phyloP scores from a whole-genome alignment of 2,329 filamentous ascomycete genomes.

The Sarocladium kiliense region DNA sequence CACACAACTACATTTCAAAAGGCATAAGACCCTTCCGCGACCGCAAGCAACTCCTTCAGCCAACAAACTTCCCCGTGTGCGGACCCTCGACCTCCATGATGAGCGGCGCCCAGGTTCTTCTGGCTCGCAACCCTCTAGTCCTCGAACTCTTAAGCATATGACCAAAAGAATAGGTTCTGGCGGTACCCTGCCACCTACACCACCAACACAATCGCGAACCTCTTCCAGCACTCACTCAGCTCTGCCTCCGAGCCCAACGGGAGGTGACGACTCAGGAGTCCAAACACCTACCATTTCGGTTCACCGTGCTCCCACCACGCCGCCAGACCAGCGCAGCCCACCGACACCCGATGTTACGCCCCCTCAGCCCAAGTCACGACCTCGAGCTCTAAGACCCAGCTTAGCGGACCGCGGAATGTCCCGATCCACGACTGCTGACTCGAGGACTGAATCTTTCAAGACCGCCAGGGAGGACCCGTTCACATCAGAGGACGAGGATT shows the following conservation, averaged over 20 bases:
- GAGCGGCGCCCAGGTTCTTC: constrained; percentile 19
- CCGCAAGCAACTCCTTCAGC: constrained; percentile 23
- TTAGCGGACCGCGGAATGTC: constrained; percentile 44
- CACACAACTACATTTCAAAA: constrained; percentile 37
- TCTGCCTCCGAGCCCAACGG: constrained; percentile 35
- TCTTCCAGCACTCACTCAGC: constrained; percentile 48
- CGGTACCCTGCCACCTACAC: constrained; percentile 55
- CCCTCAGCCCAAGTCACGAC: constrained; percentile 44
- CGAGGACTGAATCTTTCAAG: constrained; percentile 64
- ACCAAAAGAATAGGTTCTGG: constrained; percentile 36
- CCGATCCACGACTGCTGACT: constrained; percentile 52
- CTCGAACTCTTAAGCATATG: constrained; percentile 36
- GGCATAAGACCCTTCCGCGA: constrained; percentile 38
- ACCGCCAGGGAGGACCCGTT: constrained; percentile 63
- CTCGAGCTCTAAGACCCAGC: constrained; percentile 40
- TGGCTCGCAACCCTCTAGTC: constrained; percentile 30
- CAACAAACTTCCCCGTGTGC: constrained; percentile 17
- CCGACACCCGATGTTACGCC: constrained; percentile 74
- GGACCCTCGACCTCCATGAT: constrained; percentile 20
- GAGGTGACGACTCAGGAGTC: constrained; percentile 16
- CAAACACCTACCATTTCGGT: background rate
- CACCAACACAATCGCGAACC: constrained; percentile 54
- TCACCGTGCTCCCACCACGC: constrained; percentile 45
- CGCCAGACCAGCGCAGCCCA: constrained; percentile 60
- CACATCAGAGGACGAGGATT: constrained; percentile 56